Evolutionary conservation across 2,329 filamentous ascomycete genomes (phyloP), one percentile per base, ranked within the genome.

Genomic region (Leptographium radiaticola): DNA sequence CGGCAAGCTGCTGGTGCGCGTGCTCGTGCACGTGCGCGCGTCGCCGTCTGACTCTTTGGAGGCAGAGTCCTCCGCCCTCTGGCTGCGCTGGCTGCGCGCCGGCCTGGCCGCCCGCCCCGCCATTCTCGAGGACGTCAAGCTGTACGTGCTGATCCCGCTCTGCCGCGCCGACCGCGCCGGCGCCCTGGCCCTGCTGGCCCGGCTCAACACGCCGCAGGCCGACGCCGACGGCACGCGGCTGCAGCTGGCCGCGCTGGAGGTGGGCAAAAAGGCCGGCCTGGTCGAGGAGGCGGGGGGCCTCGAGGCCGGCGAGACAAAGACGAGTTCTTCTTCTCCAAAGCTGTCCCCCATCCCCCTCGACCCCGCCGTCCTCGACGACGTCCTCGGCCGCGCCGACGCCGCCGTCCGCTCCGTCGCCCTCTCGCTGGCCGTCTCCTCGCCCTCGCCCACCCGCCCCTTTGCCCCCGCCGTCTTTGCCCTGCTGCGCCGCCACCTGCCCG

Each of bases 381-480:
- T 84, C 4, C 65, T 84, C 34, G 69, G 70, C 3, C 75, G 79
- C 67, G 73, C 73, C 44, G 80, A 80, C 61, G 71, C 80, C 61
- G 73, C 81, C 58, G 83, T 91, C 52, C 81, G 89, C 33, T 79
- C 89, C 30, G 79, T 89, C n/a, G 87, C 87, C 0, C 76, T 96
- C 40, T 88, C 88, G 33, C 76, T 96, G 13, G 75, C 95, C 9
- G 80, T 89, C 13, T 83, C 84, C 11, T 91, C 88, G 0, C 80
- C 83, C 11, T 81, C 86, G 2, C 84, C 84, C 1, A 89, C 86
- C 4, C 81, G 80, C 52, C 85, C 89, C 1, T 83, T 94, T 52
- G 83, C 83, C 0, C 62, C 68, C 0, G 74, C 71, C 11, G 76
- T 83, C 0, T 72, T 96, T 3, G 66, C 69, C 4, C 74, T 85